Conservation (phyloP, 164 flowering plant genomes). For the Aristolochia californica region DNA sequence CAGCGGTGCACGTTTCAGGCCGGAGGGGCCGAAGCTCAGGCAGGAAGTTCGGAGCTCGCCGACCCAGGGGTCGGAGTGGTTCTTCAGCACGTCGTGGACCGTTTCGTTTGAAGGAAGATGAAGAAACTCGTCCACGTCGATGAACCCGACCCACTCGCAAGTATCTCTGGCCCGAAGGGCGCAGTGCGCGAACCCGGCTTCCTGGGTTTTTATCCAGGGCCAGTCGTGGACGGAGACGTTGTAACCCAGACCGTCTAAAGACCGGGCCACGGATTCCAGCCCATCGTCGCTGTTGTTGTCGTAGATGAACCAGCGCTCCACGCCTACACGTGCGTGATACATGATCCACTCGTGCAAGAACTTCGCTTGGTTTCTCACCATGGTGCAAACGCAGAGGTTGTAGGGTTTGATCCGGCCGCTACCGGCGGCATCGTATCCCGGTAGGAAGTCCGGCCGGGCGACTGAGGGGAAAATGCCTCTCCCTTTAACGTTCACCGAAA, state of each 20-base stretch:
- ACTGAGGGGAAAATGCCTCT: conserved; percentile 22
- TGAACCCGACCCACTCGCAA: conserved; percentile 79
- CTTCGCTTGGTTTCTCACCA: conserved; percentile 64
- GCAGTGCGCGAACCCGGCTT: conserved; percentile 84
- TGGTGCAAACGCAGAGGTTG: conserved; percentile 62
- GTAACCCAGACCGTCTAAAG: conserved; percentile 13
- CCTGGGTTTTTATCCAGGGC: conserved; percentile 93
- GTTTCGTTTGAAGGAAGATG: conserved; percentile 24
- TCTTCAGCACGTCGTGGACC: conserved; percentile 24
- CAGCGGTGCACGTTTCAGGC: conserved; percentile 28
- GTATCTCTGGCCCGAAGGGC: conserved; percentile 39
- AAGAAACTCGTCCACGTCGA: conserved; percentile 81
- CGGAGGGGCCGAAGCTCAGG: conserved; percentile 82
- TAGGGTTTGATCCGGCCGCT: conserved; percentile 12
- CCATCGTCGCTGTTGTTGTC: conserved; percentile 82
- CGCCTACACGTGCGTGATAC: conserved; percentile 66
- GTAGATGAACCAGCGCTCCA: conserved; percentile 67
- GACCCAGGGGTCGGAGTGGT: conserved; percentile 18
- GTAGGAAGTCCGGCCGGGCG: conserved; percentile 30
- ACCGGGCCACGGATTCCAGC: conserved; percentile 20
- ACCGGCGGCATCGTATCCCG: conserved; percentile 1
- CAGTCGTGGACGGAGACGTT: conserved; percentile 43
- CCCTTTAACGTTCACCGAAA: conserved; percentile 39
- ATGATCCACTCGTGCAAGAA: conserved; percentile 63
- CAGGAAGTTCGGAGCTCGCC: conserved; percentile 81